phyloP scores from a whole-genome alignment of 2,329 filamentous ascomycete species.

The Dothideomycetes sp. region DNA sequence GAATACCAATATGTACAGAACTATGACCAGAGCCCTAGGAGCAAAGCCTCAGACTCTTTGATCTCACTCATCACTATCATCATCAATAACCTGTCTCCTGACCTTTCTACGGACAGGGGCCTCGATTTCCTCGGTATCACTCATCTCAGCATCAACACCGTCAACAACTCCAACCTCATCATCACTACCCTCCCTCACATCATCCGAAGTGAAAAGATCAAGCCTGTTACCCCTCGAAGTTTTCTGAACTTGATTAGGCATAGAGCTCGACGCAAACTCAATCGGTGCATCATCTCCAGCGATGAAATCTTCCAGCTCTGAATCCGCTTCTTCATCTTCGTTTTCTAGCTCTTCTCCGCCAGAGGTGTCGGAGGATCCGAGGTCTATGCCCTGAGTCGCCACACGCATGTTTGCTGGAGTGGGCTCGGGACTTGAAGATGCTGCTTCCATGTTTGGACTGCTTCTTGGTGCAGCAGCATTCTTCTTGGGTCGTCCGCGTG shows the following conservation, averaged over 20 bases:
- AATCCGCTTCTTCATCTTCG: constrained; percentile 34
- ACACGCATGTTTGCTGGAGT: constrained; percentile 28
- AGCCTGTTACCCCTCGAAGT: constrained; percentile 7
- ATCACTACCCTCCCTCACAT: constrained; percentile 14
- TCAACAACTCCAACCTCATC: constrained; percentile 9
- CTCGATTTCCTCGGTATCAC: background rate
- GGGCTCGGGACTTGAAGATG: constrained; percentile 25
- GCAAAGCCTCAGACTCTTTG: too few species aligned
- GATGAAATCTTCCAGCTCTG: constrained; percentile 38
- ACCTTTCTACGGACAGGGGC: background rate
- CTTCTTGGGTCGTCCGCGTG: constrained; percentile 5
- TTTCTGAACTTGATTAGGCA: constrained; percentile 14
- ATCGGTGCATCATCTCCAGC: constrained; percentile 35
- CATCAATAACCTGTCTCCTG: constrained; percentile 13
- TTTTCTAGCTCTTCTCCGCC: constrained; percentile 28
- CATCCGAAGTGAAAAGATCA: constrained; percentile 12
- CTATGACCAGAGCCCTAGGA: too few species aligned
- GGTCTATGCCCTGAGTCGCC: constrained; percentile 28
- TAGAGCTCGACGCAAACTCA: constrained; percentile 23
- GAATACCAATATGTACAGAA: too few species aligned
- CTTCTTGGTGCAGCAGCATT: background rate
- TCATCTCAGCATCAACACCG: constrained; percentile 5
- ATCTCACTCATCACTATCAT: constrained; percentile 15
- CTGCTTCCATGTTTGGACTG: constrained; percentile 25
- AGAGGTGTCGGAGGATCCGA: constrained; percentile 37